These are phyloP conservation scores for Tephrocybe sp. DNA, from an alignment of 768 basidiomycete genomes.

Conservation along the genomic window DNA sequence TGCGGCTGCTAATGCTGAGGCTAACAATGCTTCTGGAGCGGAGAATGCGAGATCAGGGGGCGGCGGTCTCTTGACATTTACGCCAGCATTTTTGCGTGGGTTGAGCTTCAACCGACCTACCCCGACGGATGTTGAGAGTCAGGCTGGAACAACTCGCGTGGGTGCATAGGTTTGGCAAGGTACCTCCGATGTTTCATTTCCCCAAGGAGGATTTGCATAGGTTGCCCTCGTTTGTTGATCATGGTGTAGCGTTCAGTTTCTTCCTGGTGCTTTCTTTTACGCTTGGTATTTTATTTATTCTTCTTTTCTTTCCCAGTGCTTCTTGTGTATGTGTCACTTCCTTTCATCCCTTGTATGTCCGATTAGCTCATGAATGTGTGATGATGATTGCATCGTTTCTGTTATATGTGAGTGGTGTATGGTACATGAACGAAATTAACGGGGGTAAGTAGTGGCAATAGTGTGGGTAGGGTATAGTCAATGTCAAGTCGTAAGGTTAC, in stretches of 20 bases:
- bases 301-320: background rate
- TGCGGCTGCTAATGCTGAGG: background rate
- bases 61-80: conserved; percentile 15
- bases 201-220: background rate
- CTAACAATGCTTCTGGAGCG: background rate
- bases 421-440: background rate
- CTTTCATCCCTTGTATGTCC: too few species aligned
- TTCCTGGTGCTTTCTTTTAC: background rate
- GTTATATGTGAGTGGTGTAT: background rate
- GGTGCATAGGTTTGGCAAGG: conserved; percentile 14
- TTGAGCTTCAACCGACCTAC: conserved; percentile 20
- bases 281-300: background rate
- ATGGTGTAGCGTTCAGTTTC: background rate
- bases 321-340: background rate
- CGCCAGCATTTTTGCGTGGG: conserved; percentile 17
- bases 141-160: conserved; percentile 21
- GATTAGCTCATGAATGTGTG: too few species aligned
- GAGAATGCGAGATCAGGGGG: conserved; percentile 5
- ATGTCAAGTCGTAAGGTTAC: too few species aligned
- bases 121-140: conserved; percentile 30
- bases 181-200: background rate
- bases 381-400: too few species aligned
- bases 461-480: too few species aligned
- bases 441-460: background rate
- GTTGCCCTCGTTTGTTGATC: too few species aligned